Base-by-base conservation (phyloP, 495 filamentous ascomycete species). In the Terfezia claveryi region DNA sequence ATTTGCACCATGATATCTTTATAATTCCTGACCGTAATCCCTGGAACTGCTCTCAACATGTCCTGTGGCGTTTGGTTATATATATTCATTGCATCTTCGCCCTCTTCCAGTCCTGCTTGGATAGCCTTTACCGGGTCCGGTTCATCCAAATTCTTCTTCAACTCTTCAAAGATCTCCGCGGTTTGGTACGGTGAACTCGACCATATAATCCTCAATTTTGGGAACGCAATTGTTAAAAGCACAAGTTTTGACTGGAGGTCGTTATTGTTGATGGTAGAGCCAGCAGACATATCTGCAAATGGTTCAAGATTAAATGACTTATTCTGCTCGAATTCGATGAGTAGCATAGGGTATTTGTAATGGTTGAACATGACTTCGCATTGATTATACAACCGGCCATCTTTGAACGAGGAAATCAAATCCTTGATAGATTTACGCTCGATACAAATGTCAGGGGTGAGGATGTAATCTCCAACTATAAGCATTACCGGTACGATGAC, bases 281-380 rank as follows among this genome's bases (percentile, higher is more conserved):
- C 41, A 14, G 58, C 54, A 41, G 57, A 56, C 10, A 65, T 46
- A 53, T 68, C 66, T 52, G 64, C 59, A 50, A 68, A 68, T n/a
- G 66, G 66, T 62, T 96, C 91, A 14, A 98, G 81, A 10, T 86
- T 96, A 68, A 98, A 98, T 20, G 83, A 85, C 64, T 94, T 94
- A 69, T 93, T 87, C 64, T 93, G 84, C 67, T 96, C 88, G 68
- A 98, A 98, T 65, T 98, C 91, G 61, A 98, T 94, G 37, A 98
- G 73, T 4, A 98, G 80, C 75, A 96, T 82, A 0, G 89, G 86
- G 59, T 68, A 78, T 61, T 84, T 83, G 76, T 98, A 98, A 69
- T 96, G 78, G 61, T 83, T 76, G 37, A 89, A 77, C 92, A 98
- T 95, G 20, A 81, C 82, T 69, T 98, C 92, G 23, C 82, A 81